Conservation (phyloP, 164 flowering plant species). For the Magnolia kwangsiensis region DNA sequence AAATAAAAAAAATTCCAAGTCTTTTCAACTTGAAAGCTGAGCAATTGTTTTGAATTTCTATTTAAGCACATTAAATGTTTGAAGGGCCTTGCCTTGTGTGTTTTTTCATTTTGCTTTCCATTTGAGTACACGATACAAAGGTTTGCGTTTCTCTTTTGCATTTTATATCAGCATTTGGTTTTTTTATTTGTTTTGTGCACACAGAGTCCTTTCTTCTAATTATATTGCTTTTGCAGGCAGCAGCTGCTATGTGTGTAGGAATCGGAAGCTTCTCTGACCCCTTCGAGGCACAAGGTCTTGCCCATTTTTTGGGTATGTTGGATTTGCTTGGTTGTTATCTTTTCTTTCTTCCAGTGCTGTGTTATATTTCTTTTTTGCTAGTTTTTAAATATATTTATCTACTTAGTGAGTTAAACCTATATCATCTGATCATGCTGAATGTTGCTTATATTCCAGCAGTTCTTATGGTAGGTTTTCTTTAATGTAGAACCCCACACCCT, state of each 20-base stretch:
- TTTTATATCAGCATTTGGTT: too few species aligned
- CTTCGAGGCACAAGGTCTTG: conserved; percentile 89
- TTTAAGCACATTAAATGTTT: too few species aligned
- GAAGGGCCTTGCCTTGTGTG: too few species aligned
- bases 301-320: conserved; percentile 79
- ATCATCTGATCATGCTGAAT: not conserved
- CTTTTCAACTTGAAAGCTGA: too few species aligned
- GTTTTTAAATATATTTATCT: not conserved
- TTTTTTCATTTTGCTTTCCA: too few species aligned
- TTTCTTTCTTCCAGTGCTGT: not conserved
- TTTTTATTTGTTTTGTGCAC: not conserved
- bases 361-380: not conserved
- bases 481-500: not conserved
- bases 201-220: not conserved
- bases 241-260: conserved; percentile 95
- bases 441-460: not conserved
- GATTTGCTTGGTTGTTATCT: not conserved
- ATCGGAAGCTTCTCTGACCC: conserved; percentile 96
- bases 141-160: not conserved
- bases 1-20: too few species aligned
- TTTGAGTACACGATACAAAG: not conserved
- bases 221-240: conserved; percentile 53
- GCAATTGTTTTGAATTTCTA: too few species aligned
- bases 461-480: not conserved
- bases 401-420: not conserved